These are phyloP conservation scores for Coccomyxa sp. DNA, from an alignment of 139 green algal genomes.

Conservation along the genomic window DNA sequence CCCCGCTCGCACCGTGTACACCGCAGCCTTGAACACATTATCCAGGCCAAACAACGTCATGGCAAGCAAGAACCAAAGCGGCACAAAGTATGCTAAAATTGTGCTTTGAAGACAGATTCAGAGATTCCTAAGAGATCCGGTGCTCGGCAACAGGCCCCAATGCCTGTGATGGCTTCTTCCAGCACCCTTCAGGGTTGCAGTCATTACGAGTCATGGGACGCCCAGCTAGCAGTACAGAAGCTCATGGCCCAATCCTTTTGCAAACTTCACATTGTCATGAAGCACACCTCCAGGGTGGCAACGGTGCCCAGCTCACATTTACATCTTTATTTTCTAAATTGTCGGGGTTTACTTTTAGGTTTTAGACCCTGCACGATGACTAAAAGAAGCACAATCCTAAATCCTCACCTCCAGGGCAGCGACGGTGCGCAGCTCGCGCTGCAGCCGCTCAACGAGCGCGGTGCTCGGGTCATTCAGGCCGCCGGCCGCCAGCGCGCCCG, in stretches of 20 bases:
- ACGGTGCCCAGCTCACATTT: conserved; percentile 63
- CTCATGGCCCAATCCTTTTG: too few relatives aligned
- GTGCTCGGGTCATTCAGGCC: neutral
- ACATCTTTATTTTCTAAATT: too few relatives aligned
- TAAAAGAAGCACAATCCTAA: too few relatives aligned
- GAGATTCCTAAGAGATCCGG: neutral
- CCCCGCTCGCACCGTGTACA: conserved; percentile 49
- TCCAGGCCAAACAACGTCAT: neutral
- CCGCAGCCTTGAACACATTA: conserved; percentile 22
- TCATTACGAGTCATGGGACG: too few relatives aligned
- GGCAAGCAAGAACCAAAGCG: neutral
- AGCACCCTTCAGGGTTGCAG: neutral
- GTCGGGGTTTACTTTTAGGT: too few relatives aligned
- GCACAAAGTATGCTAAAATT: neutral
- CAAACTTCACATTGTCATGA: too few relatives aligned
- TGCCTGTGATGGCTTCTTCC: neutral
- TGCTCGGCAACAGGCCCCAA: neutral
- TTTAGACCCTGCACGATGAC: too few relatives aligned
- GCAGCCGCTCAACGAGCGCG: conserved; percentile 21
- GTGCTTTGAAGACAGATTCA: neutral
- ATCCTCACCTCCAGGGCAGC: conserved; percentile 28
- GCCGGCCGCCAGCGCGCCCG: neutral
- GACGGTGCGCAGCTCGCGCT: conserved; percentile 54
- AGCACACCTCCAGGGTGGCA: conserved; percentile 23
- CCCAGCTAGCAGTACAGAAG: too few relatives aligned